Percentiles rank a stretch among this genome's conserved stretches.
These are phyloP conservation scores for Entomortierella lignicola DNA, from an alignment of 192 early-diverging fungal genomes.

Conservation along the genomic window DNA sequence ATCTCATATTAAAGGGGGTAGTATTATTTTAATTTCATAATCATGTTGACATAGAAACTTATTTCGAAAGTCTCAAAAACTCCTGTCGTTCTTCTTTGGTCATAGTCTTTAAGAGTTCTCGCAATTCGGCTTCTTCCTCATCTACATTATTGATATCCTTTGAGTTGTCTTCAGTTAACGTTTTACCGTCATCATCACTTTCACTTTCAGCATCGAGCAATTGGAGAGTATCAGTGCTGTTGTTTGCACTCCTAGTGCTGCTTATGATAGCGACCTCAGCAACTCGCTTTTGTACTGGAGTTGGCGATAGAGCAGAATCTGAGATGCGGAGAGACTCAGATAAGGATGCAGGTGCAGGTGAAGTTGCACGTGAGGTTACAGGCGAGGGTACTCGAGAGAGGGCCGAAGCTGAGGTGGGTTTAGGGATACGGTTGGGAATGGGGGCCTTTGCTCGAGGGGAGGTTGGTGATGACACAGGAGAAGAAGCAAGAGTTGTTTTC, in stretches of 20 bases:
- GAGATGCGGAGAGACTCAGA: neutral
- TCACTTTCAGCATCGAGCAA: neutral
- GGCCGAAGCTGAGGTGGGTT: neutral
- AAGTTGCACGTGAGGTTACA: neutral
- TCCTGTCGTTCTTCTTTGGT: slow-evolving; percentile 35
- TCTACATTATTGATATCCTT: neutral
- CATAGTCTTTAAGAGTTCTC: slow-evolving; percentile 31
- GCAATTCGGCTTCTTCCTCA: slow-evolving; percentile 36
- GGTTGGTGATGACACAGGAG: neutral
- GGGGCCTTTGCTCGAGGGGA: neutral
- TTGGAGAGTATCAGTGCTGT: neutral
- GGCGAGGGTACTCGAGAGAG: neutral
- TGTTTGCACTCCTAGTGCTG: neutral
- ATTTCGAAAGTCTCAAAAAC: slow-evolving; percentile 24
- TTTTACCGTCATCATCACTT: neutral
- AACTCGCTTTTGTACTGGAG: neutral
- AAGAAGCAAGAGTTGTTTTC: neutral
- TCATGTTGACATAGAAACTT: neutral
- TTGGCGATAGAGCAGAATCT: neutral
- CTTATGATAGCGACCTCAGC: neutral
- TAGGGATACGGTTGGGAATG: neutral
- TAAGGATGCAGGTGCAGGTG: neutral
- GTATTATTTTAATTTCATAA: no score
- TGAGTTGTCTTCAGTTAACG: neutral
- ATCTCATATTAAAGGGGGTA: no score